Evolutionary conservation across 164 flowering plant genomes (phyloP), one percentile per base, ranked within the genome.

Genomic region (Macadamia tetraphylla): DNA sequence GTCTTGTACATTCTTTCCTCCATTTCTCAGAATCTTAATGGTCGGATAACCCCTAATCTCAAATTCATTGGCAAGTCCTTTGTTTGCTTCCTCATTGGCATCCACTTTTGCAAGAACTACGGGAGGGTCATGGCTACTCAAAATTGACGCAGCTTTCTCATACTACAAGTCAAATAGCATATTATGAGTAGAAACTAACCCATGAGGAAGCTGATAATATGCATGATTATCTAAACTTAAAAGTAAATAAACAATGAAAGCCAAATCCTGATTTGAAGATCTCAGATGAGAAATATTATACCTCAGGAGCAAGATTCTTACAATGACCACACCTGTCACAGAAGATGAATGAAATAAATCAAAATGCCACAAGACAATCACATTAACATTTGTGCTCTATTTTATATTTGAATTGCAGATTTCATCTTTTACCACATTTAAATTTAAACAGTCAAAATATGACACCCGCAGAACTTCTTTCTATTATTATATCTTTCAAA

Each of bases 251-350:
- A 11, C 18, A 15, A 10, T 44, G 3, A 30, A 8, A 40, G 42
- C 57, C 53, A 61, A 48, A 15, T 17, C 12, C 11, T 7, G 43
- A 14, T 29, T 8, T 44, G 35, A 42, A 57, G 18, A 9, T 1
- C 40, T 17, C 9, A 59, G 42, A n/a, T 6, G 30, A 58, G 9
- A 61, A 62, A 55, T 52, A 12, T 60, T 30, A 23, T 82, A 93
- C 98, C 94, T 89, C 92, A n/a, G 98, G 98, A 71, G 94, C 96
- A 68, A 93, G 97, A 8, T 77, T 87, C 83, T 93, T 89, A 78
- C 98, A 93, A 70, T 89, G 97, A 15, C 97, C 97, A 69, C 98
- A 93, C 98, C 98, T 93, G 83, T 48, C 52, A 67, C 13, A 35
- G 18, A 30, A 32, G 18, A 29, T 31, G 43, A n/a, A 70, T 5